A percentile compares a stretch with the other conserved stretches of the same genome.
Conservation (phyloP, 2,329 filamentous ascomycete species). For the Aspergillus aculeatinus region DNA sequence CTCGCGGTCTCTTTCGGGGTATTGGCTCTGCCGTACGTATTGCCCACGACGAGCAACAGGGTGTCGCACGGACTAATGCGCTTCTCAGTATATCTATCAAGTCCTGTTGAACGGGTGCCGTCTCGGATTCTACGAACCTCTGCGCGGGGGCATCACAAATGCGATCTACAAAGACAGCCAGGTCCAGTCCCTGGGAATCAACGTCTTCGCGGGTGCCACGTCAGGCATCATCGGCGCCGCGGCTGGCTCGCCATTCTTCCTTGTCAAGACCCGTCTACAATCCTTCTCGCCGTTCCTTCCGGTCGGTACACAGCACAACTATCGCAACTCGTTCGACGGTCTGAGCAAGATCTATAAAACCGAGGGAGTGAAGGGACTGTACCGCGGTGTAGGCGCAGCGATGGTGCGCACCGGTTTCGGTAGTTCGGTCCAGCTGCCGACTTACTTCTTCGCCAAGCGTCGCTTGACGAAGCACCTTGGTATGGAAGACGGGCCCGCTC, state of each 20-base stretch:
- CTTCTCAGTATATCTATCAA: constrained; percentile 82
- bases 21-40: constrained; percentile 71
- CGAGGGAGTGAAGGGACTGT: constrained; percentile 80
- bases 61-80: constrained; percentile 9
- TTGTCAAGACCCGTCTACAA: constrained; percentile 94
- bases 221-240: constrained; percentile 90
- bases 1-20: constrained; percentile 81
- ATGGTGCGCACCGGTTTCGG: constrained; percentile 97
- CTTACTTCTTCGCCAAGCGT: constrained; percentile 96
- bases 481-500: constrained; percentile 84
- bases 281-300: constrained; percentile 90
- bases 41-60: not conserved
- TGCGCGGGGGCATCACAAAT: constrained; percentile 69
- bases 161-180: constrained; percentile 69
- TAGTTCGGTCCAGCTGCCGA: constrained; percentile 92
- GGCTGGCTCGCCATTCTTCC: constrained; percentile 94
- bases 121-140: constrained; percentile 94
- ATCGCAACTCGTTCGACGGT: constrained; percentile 82
- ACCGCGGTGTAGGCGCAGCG: constrained; percentile 85
- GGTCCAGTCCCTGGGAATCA: constrained; percentile 83
- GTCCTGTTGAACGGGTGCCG: constrained; percentile 94
- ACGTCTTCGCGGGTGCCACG: constrained; percentile 86
- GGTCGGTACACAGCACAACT: constrained; percentile 94
- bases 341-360: constrained; percentile 71
- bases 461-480: constrained; percentile 76